These are phyloP conservation scores for Melampsora larici-populina DNA, from an alignment of 1,284 basidiomycete genomes.

Conservation along the genomic window DNA sequence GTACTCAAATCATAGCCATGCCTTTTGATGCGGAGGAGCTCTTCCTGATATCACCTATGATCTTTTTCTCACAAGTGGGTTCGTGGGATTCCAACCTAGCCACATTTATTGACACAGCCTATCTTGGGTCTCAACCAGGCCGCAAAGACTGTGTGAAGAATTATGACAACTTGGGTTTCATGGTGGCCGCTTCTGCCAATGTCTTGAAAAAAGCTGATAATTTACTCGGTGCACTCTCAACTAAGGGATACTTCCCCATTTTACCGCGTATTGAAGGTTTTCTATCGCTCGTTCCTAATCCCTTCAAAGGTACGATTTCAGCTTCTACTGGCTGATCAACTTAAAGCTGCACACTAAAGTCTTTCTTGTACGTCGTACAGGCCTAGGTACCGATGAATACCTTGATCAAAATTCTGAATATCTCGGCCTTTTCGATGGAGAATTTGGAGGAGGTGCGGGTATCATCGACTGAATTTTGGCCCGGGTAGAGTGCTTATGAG, in stretches of 20 bases:
- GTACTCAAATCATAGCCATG: not conserved
- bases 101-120: conserved; percentile 21
- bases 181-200: conserved; percentile 24
- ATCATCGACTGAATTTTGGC: too few relatives aligned
- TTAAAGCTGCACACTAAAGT: too few relatives aligned
- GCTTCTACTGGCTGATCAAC: too few relatives aligned
- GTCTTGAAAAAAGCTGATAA: conserved; percentile 16
- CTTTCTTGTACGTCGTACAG: not conserved
- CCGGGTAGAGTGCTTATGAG: too few relatives aligned
- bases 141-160: conserved; percentile 14
- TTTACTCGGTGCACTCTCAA: not conserved
- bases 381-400: conserved; percentile 14
- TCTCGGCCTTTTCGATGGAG: conserved; percentile 19
- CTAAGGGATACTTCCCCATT: conserved; percentile 5
- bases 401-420: not conserved
- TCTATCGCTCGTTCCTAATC: conserved; percentile 16
- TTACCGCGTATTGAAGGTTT: conserved; percentile 6
- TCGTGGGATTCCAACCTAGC: conserved; percentile 32
- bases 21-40: not conserved
- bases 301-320: conserved; percentile 13
- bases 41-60: not conserved
- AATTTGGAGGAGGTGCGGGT: conserved; percentile 11
- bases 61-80: not conserved
- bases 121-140: conserved; percentile 6
- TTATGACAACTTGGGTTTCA: conserved; percentile 31